Base-by-base conservation (phyloP, 257 asterid genomes). In the Primulina huaijiensis region DNA sequence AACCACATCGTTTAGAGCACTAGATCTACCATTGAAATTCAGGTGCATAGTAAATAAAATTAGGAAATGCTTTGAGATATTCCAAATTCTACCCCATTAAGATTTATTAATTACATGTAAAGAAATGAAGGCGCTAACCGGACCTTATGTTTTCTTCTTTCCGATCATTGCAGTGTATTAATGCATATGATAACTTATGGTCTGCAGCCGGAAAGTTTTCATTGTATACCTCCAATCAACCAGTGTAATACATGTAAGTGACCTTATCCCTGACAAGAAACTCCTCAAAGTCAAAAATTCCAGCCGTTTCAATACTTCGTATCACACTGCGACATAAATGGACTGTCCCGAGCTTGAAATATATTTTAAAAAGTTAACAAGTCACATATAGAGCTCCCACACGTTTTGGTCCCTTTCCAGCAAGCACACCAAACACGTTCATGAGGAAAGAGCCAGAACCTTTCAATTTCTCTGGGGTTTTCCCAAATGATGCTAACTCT, bases 211-310 rank as follows among this genome's bases (percentile, higher is more conserved):
- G 85, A 72, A 93, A 93, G 76, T 90, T 89, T 78, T 93, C 99
- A 74, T 90, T 93, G 92, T 89, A 90, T 59, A 93, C 96, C 88
- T 90, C 99, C 82, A 93, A 79, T 57, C 96, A 92, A 68, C 99
- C 99, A 69, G 99, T 93, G 80, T 93, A 93, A 79, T 93, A 93
- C 97, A 93, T 93, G 89, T 93, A 90, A 11, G 99, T 90, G 78
- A 90, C 96, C 86, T 88, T 92, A 78, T 92, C 98, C 89, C 95
- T 81, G 31, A 83, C 87, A 6, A 96, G 97, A 57, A 90, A 92
- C 86, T 93, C 99, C 85, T 93, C 97, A 38, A 93, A 93, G 77
- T 93, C 96, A 61, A 93, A 93, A 74, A 90, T 86, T 70, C 89
- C 83, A 64, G 99, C 97, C 38, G 97, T 93, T 76, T 93, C 97